Conservation (phyloP, 2,329 filamentous ascomycete species). For the Diatrype stigma region DNA sequence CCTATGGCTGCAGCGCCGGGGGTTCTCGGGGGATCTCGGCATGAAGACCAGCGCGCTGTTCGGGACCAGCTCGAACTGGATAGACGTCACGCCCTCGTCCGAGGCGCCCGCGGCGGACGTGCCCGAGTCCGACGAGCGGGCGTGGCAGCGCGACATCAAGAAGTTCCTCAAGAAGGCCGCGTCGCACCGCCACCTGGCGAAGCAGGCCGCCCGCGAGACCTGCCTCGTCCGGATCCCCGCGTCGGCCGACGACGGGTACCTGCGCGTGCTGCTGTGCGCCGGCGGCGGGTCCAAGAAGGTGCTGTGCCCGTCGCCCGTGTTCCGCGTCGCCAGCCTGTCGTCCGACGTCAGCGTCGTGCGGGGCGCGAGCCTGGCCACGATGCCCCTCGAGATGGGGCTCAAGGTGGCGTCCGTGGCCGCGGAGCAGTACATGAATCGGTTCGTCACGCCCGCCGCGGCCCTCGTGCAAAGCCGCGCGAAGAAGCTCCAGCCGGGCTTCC, state of each 20-base stretch:
- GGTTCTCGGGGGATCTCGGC: constrained; percentile 64
- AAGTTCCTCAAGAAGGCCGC: constrained; percentile 57
- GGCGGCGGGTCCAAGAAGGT: constrained; percentile 40
- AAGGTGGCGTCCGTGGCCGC: constrained; percentile 51
- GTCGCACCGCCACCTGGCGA: constrained; percentile 37
- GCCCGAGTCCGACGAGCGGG: constrained; percentile 54
- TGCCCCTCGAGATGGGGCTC: constrained; percentile 63
- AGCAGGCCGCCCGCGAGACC: constrained; percentile 57
- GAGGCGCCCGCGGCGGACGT: constrained; percentile 45
- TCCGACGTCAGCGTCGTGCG: constrained; percentile 56
- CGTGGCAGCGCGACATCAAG: constrained; percentile 63
- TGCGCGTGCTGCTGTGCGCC: constrained; percentile 60
- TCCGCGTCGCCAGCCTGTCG: constrained; percentile 64
- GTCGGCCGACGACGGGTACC: constrained; percentile 62
- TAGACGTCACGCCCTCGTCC: constrained; percentile 61
- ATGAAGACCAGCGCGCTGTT: constrained; percentile 63
- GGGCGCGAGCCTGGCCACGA: constrained; percentile 59
- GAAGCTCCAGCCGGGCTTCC: constrained; percentile 23
- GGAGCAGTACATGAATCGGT: constrained; percentile 38
- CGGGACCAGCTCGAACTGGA: constrained; percentile 56
- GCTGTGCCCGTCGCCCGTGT: constrained; percentile 63
- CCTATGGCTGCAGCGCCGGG: constrained; percentile 65
- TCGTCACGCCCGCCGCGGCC: constrained; percentile 37
- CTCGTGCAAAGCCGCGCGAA: constrained; percentile 38
- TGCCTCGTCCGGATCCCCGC: constrained; percentile 61